Evolutionary conservation across 176 grass and related monocot genomes (phyloP).

Genomic region (Elymus sibiricus): DNA sequence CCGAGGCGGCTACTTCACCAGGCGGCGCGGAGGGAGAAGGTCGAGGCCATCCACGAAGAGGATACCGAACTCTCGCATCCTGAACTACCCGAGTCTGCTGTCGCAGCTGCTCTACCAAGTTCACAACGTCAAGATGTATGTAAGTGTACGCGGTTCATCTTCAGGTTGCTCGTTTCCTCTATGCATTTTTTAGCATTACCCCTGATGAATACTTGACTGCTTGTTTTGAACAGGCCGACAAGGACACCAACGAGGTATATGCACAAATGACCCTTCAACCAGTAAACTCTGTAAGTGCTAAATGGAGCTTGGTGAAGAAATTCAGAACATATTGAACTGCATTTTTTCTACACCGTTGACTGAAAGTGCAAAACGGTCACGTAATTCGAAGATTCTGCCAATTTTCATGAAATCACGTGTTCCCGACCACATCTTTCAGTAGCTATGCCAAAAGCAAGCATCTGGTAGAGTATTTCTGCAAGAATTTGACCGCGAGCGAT

Average conservation of each 20-base stretch:
- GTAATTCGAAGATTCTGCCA: neutral
- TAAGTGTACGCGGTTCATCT: constrained; percentile 28
- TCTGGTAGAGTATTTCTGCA: constrained; percentile 88
- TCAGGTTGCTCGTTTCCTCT: neutral
- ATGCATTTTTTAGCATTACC: neutral
- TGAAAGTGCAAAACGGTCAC: neutral
- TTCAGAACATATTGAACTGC: neutral
- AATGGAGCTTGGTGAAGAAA: neutral
- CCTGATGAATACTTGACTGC: neutral
- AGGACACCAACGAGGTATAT: constrained; percentile 95
- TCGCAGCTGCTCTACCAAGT: constrained; percentile 96
- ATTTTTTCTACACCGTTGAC: neutral
- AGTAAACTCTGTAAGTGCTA: constrained; percentile 67
- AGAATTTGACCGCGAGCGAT: constrained; percentile 90
- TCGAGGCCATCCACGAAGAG: constrained; percentile 78
- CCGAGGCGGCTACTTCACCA: no score
- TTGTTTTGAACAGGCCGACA: constrained; percentile 61
- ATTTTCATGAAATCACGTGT: constrained; percentile 78
- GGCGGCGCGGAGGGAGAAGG: constrained; percentile 19
- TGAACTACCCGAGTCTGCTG: constrained; percentile 74
- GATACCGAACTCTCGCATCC: constrained; percentile 69
- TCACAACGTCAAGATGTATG: constrained; percentile 82
- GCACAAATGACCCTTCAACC: constrained; percentile 96
- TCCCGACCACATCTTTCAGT: constrained; percentile 71
- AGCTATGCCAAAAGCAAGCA: constrained; percentile 75